Percentiles rank a stretch among this genome's conserved stretches.
phyloP scores from a whole-genome alignment of 192 early-diverging fungal genomes.

The Backusella tuberculispora region DNA sequence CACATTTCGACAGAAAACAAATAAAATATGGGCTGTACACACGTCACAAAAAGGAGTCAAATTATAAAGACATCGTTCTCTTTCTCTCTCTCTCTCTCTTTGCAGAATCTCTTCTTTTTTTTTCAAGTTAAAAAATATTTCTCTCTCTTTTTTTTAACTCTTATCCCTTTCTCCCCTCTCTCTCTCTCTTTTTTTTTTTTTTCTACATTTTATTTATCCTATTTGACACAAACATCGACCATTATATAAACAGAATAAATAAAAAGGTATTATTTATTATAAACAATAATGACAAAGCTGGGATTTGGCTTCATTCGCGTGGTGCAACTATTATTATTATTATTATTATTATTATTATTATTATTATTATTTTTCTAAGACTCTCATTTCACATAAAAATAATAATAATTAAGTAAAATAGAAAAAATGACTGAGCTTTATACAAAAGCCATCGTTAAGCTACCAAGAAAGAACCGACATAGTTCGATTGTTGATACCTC shows the following conservation, averaged over 20 bases:
- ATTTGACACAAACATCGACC: background rate
- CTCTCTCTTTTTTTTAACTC: background rate
- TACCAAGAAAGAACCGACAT: constrained; percentile 23
- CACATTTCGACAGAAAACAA: constrained; percentile 13
- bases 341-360: background rate
- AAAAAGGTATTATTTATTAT: background rate
- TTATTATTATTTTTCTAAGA: too few species aligned
- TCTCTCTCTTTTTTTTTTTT: background rate
- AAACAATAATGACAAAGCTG: background rate
- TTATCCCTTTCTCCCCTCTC: background rate
- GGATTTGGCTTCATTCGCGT: background rate
- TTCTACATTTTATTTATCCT: background rate
- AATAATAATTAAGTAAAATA: background rate
- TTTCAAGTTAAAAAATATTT: background rate
- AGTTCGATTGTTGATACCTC: background rate
- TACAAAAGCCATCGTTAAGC: constrained; percentile 23
- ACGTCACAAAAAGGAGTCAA: constrained; percentile 10
- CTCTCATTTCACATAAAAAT: background rate
- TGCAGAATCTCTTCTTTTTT: constrained; percentile 16
- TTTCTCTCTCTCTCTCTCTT: background rate
- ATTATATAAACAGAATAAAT: constrained; percentile 11
- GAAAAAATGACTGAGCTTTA: constrained; percentile 19
- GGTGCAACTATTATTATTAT: background rate
- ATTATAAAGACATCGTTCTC: background rate
- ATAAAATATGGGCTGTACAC: background rate